phyloP scores from a whole-genome alignment of 768 basidiomycete species.

The Dioszegia aurantiaca region DNA sequence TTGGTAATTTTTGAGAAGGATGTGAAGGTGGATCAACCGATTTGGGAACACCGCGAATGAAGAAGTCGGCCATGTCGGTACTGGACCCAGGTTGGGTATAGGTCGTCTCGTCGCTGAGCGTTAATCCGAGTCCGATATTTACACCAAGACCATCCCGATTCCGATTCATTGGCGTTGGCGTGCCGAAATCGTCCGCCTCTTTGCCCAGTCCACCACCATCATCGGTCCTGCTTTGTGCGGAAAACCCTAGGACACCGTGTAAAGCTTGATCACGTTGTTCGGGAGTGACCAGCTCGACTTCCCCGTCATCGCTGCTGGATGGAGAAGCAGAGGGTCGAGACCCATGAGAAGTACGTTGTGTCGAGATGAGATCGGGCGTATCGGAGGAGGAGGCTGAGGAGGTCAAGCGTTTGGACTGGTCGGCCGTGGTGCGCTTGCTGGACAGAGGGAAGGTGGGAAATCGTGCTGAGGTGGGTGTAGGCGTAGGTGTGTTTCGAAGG shows the following conservation, averaged over 20 bases:
- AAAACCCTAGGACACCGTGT: background rate
- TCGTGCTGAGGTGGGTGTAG: no score
- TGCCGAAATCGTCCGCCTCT: background rate
- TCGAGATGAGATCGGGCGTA: no score
- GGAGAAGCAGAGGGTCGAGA: no score
- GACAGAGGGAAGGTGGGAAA: no score
- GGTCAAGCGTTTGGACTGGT: no score
- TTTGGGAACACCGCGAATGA: background rate
- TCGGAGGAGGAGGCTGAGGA: no score
- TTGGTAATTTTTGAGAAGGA: background rate
- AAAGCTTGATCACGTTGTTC: background rate
- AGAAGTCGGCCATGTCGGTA: background rate
- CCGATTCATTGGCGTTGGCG: background rate
- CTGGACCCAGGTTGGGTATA: no score
- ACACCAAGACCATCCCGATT: background rate
- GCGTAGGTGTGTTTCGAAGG: no score
- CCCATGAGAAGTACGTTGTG: no score
- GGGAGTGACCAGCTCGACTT: constrained; percentile 2
- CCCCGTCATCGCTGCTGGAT: background rate
- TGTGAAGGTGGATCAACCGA: background rate
- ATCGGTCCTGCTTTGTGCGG: background rate
- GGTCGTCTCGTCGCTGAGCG: background rate
- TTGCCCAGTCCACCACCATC: background rate
- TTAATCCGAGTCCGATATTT: background rate
- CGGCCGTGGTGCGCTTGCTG: no score